Percentiles rank a stretch among this genome's conserved stretches.
Evolutionary conservation across 2,329 filamentous ascomycete species (phyloP).

Genomic region (Sporothrix schenckii): DNA sequence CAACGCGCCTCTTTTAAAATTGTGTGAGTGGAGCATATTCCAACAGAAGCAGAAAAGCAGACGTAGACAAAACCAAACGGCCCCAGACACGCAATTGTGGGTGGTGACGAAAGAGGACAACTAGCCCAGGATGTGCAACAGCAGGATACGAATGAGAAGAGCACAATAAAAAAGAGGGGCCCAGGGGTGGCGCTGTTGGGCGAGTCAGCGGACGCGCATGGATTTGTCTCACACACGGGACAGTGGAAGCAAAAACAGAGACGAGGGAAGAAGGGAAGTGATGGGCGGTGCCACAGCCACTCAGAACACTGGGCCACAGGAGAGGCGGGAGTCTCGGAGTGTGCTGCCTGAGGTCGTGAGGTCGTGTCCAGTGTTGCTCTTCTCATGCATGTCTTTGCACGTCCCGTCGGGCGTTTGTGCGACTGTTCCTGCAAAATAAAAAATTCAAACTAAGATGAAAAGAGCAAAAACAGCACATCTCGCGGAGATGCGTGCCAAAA

Average conservation of each 20-base stretch:
- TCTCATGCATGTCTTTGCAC: constrained; percentile 7
- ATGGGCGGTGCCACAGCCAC: constrained; percentile 33
- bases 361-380: neutral
- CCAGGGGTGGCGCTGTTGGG: constrained; percentile 20
- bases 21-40: constrained; percentile 20
- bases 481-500: neutral
- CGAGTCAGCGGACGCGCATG: constrained; percentile 31
- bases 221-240: constrained; percentile 34
- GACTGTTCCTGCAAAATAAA: neutral
- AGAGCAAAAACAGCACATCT: too few species aligned
- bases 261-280: neutral
- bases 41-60: neutral
- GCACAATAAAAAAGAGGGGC: constrained; percentile 11
- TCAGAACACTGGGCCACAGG: constrained; percentile 14
- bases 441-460: too few species aligned
- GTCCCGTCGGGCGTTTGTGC: too few species aligned
- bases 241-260: constrained; percentile 7
- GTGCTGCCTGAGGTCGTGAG: constrained; percentile 2
- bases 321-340: neutral
- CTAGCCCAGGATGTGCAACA: neutral
- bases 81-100: constrained; percentile 14
- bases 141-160: neutral
- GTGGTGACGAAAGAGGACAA: constrained; percentile 24
- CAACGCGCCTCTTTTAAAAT: constrained; percentile 15
- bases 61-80: neutral